Base-by-base conservation (phyloP, 306 rosid species). In the Canavalia ensiformis region DNA sequence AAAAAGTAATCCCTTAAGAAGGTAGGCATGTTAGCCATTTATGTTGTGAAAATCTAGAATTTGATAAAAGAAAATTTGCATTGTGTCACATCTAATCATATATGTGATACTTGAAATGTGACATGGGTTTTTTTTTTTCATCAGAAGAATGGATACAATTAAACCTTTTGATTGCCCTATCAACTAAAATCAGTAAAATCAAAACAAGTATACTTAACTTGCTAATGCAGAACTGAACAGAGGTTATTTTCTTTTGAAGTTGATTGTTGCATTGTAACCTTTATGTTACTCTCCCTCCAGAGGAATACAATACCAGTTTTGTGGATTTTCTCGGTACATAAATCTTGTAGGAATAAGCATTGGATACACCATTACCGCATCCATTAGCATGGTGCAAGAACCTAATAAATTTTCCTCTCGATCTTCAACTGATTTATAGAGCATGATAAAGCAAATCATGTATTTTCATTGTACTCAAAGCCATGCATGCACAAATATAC, bases 371-470 rank as follows among this genome's bases (percentile, higher is more conserved):
- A 50, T 88, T 51, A 76, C 90, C 29, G 83, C 81, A 29, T 37
- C 90, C 76, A 82, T 79, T 30, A 88, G 90, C 72, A 82, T 85
- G 90, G 85, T 75, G 90, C 85, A 88, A 85, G 88, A 54, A 54
- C 34, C 34, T 71, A 54, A 29, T 10, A 28, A 37, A 37, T 13
- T 31, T 68, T 42, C 37, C 41, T 33, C 28, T 41, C 0, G 25
- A 18, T 18, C 25, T 18, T 18, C 25, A 18, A 18, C 25, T 18
- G 25, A 69, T 41, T 59, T 60, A 4, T 44, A 7, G 3, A 42
- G 29, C 4, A 4, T 12, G 5, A n/a, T 10, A 13, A 33, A 33
- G 28, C n/a, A 57, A 45, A 45, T 12, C 12, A 34, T 35, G 25
- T 71, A 13, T 77, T 35, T 79, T 34, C 52, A 35, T 35, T 34